phyloP scores from a whole-genome alignment of 2,329 filamentous ascomycete species.

The Thielaviopsis musarum region DNA sequence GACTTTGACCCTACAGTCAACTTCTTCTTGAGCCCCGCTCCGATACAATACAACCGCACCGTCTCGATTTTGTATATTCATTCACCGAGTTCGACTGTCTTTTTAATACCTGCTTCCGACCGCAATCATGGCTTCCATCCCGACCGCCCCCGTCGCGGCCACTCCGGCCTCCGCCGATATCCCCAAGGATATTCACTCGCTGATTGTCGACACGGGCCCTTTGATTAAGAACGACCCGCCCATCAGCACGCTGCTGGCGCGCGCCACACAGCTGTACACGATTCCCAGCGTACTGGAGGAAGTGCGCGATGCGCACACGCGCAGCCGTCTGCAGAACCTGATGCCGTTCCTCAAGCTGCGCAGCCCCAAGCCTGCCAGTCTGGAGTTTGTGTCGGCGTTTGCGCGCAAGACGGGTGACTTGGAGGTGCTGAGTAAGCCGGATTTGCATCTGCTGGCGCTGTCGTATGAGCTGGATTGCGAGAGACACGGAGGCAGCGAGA shows the following conservation, averaged over 20 bases:
- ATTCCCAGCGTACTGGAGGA: constrained; percentile 75
- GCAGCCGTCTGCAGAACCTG: constrained; percentile 65
- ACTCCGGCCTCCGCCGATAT: constrained; percentile 11
- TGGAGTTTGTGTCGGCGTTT: constrained; percentile 70
- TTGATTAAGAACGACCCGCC: constrained; percentile 86
- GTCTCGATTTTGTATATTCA: too few relatives aligned
- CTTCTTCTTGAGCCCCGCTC: neutral
- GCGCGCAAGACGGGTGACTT: constrained; percentile 80
- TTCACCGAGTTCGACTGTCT: too few relatives aligned
- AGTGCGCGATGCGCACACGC: constrained; percentile 71
- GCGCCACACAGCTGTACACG: constrained; percentile 64
- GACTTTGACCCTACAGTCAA: neutral
- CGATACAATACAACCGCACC: neutral
- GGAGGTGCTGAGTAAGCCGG: constrained; percentile 70
- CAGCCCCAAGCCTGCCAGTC: constrained; percentile 55
- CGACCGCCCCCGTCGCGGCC: neutral
- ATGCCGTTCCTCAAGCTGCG: constrained; percentile 74
- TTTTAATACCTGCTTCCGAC: neutral
- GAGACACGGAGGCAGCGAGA: constrained; percentile 41
- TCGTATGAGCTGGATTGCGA: constrained; percentile 93
- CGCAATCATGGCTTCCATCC: constrained; percentile 6
- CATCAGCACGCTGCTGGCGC: constrained; percentile 62
- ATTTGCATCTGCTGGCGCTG: constrained; percentile 77
- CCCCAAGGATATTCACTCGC: constrained; percentile 57
- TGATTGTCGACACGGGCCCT: constrained; percentile 81